Base-by-base conservation (phyloP, 352 stramenopile species). In the Globisporangium iwayamae region DNA sequence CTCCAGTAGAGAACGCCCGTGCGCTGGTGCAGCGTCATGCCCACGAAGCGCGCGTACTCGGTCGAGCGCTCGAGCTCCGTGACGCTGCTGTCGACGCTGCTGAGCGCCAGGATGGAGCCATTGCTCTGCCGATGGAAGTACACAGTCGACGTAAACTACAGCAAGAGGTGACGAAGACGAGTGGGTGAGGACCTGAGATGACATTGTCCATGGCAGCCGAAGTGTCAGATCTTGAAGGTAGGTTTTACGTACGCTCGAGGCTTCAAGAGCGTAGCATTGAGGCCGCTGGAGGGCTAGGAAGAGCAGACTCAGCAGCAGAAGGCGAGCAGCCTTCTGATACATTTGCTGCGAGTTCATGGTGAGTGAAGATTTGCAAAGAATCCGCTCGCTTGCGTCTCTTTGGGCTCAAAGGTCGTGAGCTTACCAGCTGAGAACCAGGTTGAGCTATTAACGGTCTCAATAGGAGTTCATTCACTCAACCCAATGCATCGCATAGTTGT, bases 41-140 rank as follows among this genome's bases (percentile, higher is more conserved):
- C 75, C 16, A 85, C 67, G 52, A 82, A 85, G 30, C 78, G 76
- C 20, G 72, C 66, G 48, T 81, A 83, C 18, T 67, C 54, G 38
- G 71, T 62, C 0, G 74, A 84, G 9, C 62, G 63, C 60, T 81
- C 61, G 1, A 85, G 30, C 58, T 85, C 72, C 2, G 43, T 73
- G 48, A 69, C 50, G 25, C 38, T 65, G 52, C 74, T 69, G 68
- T 78, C 69, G 47, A 68, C 67, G 50, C 60, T 80, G 67, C 79
- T 71, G 62, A 85, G 73, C 39, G 78, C 36, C 45, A 86, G 81
- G 67, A 92, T 90, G 28, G 74, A 77, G 28, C 78, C 83, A 36
- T 68, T 72, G 18, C 56, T 74, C 22, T 76, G 69, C 51, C 84
- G 72, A 34, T 73, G 81, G 56, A 81, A 92, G 68, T 85, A 92